Evolutionary conservation across 371 early-diverging fungal species (phyloP).

Genomic region (Mortierella sp.): DNA sequence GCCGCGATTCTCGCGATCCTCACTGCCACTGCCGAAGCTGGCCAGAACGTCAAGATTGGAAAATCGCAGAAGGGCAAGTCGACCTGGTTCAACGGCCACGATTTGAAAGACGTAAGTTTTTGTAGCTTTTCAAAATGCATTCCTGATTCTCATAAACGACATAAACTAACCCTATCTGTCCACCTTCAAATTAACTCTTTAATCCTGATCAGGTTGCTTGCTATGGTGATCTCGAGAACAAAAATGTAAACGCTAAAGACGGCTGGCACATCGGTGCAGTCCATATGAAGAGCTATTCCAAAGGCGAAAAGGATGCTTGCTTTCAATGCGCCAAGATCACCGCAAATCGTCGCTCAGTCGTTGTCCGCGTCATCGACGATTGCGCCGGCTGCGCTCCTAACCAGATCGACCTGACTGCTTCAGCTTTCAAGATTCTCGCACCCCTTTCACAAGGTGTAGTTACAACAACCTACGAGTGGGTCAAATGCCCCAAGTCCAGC

Average conservation of each 20-base stretch:
- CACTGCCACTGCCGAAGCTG: slow-evolving; percentile 23
- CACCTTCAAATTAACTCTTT: background rate
- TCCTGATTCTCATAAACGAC: background rate
- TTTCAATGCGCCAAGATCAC: slow-evolving; percentile 52
- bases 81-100: slow-evolving; percentile 52
- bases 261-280: slow-evolving; percentile 51
- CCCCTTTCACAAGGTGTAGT: slow-evolving; percentile 38
- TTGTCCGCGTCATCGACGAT: slow-evolving; percentile 49
- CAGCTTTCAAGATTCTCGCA: slow-evolving; percentile 46
- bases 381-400: slow-evolving; percentile 30
- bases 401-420: slow-evolving; percentile 44
- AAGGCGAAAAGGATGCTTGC: slow-evolving; percentile 19
- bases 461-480: slow-evolving; percentile 23
- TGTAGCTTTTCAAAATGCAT: background rate
- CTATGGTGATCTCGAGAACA: slow-evolving; percentile 39
- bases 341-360: slow-evolving; percentile 10
- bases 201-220: slow-evolving; percentile 27
- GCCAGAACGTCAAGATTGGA: slow-evolving; percentile 13
- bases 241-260: slow-evolving; percentile 35
- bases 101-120: slow-evolving; percentile 44
- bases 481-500: slow-evolving; percentile 34
- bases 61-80: slow-evolving; percentile 15
- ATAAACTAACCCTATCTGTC: background rate
- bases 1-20: slow-evolving; percentile 28
- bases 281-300: slow-evolving; percentile 12